These are phyloP conservation scores for Rhodotorula sp. DNA, from an alignment of 1,284 basidiomycete species.

Conservation along the genomic window DNA sequence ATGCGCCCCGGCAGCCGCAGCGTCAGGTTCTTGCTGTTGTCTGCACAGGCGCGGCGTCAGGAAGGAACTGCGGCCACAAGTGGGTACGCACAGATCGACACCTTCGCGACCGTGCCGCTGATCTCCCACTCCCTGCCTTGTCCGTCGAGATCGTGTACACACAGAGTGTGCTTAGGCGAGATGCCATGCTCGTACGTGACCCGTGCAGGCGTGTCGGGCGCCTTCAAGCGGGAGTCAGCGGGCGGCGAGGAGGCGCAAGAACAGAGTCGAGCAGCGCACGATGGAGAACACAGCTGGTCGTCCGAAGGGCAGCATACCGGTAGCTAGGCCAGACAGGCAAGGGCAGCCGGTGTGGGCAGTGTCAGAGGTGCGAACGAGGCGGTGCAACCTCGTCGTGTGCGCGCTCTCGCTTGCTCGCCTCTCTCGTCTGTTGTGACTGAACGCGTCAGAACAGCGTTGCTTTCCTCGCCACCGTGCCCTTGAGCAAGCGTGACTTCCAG, in stretches of 20 bases:
- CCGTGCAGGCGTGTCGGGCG: neutral
- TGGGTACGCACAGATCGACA: conserved; percentile 68
- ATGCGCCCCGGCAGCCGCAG: conserved; percentile 8
- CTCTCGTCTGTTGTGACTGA: no score
- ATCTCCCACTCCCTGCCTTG: conserved; percentile 6
- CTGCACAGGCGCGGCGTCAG: neutral
- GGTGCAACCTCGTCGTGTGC: neutral
- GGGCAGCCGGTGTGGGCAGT: neutral
- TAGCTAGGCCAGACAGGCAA: neutral
- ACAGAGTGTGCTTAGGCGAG: conserved; percentile 12
- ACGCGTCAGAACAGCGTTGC: no score
- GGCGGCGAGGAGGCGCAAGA: neutral
- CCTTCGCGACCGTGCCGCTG: conserved; percentile 56
- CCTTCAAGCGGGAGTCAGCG: neutral
- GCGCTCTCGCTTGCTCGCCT: neutral
- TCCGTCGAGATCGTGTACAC: conserved; percentile 26
- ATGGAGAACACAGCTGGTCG: conserved; percentile 4
- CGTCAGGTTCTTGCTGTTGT: conserved; percentile 29
- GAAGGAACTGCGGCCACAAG: neutral
- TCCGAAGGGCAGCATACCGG: conserved; percentile 10
- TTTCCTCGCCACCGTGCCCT: neutral
- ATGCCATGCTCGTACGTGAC: conserved; percentile 17
- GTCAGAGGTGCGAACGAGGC: neutral
- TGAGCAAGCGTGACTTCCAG: neutral
- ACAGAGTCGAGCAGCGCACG: conserved; percentile 4